phyloP scores from a whole-genome alignment of 192 early-diverging fungal genomes.

The Radiomyces spectabilis region DNA sequence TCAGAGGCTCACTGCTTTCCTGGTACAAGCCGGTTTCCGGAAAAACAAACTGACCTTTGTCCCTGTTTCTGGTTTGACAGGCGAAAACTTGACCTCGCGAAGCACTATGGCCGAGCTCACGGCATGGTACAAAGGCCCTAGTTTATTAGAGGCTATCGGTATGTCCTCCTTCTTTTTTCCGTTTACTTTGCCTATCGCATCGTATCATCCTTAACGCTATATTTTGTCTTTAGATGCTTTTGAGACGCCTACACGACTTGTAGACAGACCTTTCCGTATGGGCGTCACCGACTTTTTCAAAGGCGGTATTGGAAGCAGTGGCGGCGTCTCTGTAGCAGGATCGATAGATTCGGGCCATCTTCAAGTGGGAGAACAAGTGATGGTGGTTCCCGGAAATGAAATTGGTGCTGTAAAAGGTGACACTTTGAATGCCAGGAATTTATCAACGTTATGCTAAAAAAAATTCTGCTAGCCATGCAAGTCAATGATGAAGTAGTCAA shows the following conservation, averaged over 20 bases:
- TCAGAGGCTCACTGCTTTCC: conserved; percentile 57
- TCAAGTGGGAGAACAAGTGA: conserved; percentile 80
- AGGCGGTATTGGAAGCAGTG: conserved; percentile 65
- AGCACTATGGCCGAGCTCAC: conserved; percentile 34
- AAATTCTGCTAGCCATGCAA: conserved; percentile 57
- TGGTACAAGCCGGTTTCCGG: conserved; percentile 75
- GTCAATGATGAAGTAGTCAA: conserved; percentile 58
- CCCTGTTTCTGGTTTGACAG: conserved; percentile 89
- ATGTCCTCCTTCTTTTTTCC: neutral
- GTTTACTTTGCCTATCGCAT: neutral
- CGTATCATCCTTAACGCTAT: conserved; percentile 2
- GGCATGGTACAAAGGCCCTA: conserved; percentile 76
- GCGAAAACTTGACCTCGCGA: conserved; percentile 69
- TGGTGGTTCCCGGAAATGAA: conserved; percentile 78
- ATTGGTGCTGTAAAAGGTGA: conserved; percentile 65
- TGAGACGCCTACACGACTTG: conserved; percentile 60
- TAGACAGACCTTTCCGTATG: conserved; percentile 82
- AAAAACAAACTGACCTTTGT: conserved; percentile 70
- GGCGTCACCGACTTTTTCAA: conserved; percentile 88
- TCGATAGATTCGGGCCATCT: conserved; percentile 80
- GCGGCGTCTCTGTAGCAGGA: conserved; percentile 77
- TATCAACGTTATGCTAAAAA: no score
- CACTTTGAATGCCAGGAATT: neutral
- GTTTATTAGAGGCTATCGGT: conserved; percentile 69
- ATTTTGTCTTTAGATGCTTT: conserved; percentile 58